Base-by-base conservation (phyloP, 2,329 filamentous ascomycete species). In the Diaporthe caulivora region DNA sequence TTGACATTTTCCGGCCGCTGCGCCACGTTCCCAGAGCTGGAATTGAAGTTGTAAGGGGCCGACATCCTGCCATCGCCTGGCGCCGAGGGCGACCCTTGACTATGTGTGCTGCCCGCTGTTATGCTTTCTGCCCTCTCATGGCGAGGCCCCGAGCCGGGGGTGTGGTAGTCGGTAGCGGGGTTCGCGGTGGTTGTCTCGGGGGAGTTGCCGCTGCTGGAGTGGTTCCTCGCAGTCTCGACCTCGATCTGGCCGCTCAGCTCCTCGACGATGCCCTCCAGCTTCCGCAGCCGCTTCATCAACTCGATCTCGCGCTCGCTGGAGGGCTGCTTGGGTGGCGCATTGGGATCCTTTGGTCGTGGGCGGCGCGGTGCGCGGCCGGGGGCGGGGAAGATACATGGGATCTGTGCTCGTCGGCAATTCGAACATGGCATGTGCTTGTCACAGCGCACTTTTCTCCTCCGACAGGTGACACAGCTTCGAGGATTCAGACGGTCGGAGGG, bases 401-500 rank as follows among this genome's bases (percentile, higher is more conserved):
- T 93, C 77, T 91, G 85, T 53, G 92, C 92, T 76, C 92, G 90
- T 54, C 89, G 89, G 81, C 93, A 95, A 81, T 95, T 95, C 78
- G 90, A 90, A 81, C 93, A 95, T 21, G 93, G 92, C 85, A 94
- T 90, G 78, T 90, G 87, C 84, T 95, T 95, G 84, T 95, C 92
- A 86, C 93, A 95, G 78, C 92, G 92, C 71, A 95, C 93, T 81
- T 94, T 93, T 37, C 76, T 73, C 64, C 75, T 72, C 57, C 76
- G 76, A 34, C 76, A 77, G 51, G 76, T 77, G n/a, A 77, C 76
- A 58, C 76, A 77, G 70, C 76, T 77, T 9, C 76, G 72, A 9
- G 76, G 76, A 31, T 77, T 77, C 37, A 77, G 72, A 55, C 78
- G 77, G 13, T 75, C 69, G 71, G 77, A 76, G 21, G 78, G 79